Percentiles rank a stretch among this genome's conserved stretches.
Evolutionary conservation across 352 stramenopile species (phyloP).

Genomic region (Pythium aphanidermatum): DNA sequence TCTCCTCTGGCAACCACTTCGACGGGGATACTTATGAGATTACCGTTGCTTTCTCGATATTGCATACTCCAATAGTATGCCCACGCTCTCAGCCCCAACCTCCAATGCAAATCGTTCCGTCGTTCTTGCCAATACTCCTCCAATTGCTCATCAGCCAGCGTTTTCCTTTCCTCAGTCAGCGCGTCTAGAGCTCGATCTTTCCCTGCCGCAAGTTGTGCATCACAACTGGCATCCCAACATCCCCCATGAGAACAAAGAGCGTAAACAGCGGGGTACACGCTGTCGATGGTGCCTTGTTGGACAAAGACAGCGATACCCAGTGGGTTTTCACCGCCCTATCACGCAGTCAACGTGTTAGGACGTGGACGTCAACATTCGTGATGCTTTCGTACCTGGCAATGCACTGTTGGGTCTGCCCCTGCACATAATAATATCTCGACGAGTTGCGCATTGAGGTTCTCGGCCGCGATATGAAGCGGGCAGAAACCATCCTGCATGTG

Average conservation of each 20-base stretch:
- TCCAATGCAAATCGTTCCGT: constrained; percentile 9
- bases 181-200: background rate
- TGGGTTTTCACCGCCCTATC: constrained; percentile 4
- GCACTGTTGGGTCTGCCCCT: constrained; percentile 7
- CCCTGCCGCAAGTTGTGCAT: constrained; percentile 5
- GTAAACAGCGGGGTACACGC: constrained; percentile 8
- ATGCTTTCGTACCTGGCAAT: too few relatives aligned
- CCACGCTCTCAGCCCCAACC: constrained; percentile 7
- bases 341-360: too few relatives aligned
- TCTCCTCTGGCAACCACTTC: too few relatives aligned
- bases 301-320: constrained; percentile 16
- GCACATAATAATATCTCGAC: constrained; percentile 9
- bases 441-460: constrained; percentile 12
- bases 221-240: constrained; percentile 13
- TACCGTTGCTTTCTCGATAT: background rate
- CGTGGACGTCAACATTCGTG: too few relatives aligned
- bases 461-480: constrained; percentile 12
- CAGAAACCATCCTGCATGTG: constrained; percentile 17
- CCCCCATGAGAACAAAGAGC: constrained; percentile 3
- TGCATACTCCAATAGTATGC: constrained; percentile 4
- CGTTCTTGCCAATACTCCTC: constrained; percentile 5
- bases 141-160: background rate
- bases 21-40: too few relatives aligned
- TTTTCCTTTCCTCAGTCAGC: background rate
- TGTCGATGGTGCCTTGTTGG: constrained; percentile 7